Evolutionary conservation across 768 basidiomycete species (phyloP), one percentile per base, ranked within the genome.

Genomic region (Kwoniella mangroviensis): DNA sequence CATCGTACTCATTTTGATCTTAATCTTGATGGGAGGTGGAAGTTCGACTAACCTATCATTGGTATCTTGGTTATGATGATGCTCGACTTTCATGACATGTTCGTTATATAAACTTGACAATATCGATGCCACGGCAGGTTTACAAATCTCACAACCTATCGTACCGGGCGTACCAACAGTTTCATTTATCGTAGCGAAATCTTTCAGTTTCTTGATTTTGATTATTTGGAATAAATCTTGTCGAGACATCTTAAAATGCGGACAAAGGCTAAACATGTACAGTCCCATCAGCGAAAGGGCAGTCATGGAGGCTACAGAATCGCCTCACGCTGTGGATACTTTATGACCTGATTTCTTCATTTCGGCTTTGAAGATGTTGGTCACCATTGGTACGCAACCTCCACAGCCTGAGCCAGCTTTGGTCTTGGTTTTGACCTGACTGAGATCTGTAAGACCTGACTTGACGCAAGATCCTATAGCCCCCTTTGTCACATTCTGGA

Each of bases 391-490:
- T 66, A 90, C 83, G 75, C 90, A 91, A 55, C 90, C 91, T 53
- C 90, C 90, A 71, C 90, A 92, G 1, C 90, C 90, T 1, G 88
- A 88, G 4, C 90, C 90, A 6, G 86, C 88, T 79, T 91, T 92
- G 6, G 90, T 91, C 80, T 88, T 88, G 34, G 81, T 72, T 80
- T 91, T 91, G 72, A 91, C 81, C 55, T 86, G 87, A 3, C 77
- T 84, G n/a, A 91, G 75, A 57, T 86, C 86, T 22, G 73, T 76
- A 0, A 83, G 76, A 1, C 89, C 90, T 0, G 84, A 83, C 73
- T 85, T 84, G 66, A 90, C 84, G 65, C 87, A 88, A 65, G 84
- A 81, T 0, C 79, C 83, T 24, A 91, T 86, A 12, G 81, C 85
- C 11, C 87, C 88, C 80, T 92, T 92, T 3, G 85, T 80, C 53